Base-by-base conservation (phyloP, 345 rosid species). In the Bruguiera sexangula region DNA sequence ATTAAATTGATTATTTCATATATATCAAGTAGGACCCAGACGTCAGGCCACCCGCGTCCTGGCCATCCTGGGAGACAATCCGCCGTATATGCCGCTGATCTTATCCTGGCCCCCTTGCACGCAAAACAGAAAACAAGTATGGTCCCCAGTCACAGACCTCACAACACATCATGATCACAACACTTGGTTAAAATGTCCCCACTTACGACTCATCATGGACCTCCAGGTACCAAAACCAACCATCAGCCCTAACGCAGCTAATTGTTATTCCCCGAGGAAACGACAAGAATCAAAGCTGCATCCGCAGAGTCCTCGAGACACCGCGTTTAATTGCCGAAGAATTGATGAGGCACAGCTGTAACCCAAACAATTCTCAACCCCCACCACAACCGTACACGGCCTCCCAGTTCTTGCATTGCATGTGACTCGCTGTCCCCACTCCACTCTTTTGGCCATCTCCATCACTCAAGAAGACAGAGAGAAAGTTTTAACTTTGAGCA, bases 301-400 rank as follows among this genome's bases (percentile, higher is more conserved):
- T 78, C 4, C 0, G 50, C 50, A 43, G 50, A 46, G 21, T 31
- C 57, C 67, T 66, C 63, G 74, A 65, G 73, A 68, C 77, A 73
- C 74, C 74, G 76, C 86, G 75, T 74, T 78, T 2, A 2, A 63
- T 60, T 69, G 2, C 2, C 63, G 79, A 69, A 34, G 84, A 83
- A 84, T 79, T 77, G 78, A 82, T 65, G 75, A 71, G 54, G 20
- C 83, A 78, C 81, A 88, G 84, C 90, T 84, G 90, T 75, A 79
- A 72, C 73, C 80, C 85, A 83, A 65, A 69, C 84, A 79, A 63
- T 34, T 34, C 73, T 34, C 54, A 37, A 27, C 29, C 46, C 13
- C 16, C 16, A 43, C 18, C 15, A 13, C 50, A 11, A 3, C 5
- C 13, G 19, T 3, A 66, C 66, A 43, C 8, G 18, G 34, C 24